Evolutionary conservation across 495 filamentous ascomycete species (phyloP).

Genomic region (Cenococcum geophilum): DNA sequence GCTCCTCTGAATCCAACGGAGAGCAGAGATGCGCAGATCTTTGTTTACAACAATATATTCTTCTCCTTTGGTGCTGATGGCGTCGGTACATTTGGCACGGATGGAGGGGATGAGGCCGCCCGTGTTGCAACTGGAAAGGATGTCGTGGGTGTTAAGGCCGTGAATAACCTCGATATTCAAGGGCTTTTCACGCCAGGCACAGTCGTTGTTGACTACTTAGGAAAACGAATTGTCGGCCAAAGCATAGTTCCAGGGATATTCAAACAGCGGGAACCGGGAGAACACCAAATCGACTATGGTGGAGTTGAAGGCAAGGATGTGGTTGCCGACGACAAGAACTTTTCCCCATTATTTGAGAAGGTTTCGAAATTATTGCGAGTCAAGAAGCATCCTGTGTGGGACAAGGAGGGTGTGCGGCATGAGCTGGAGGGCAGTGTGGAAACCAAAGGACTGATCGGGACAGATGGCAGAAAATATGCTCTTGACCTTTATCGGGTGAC

Average conservation of each 20-base stretch:
- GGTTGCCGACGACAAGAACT: constrained; percentile 80
- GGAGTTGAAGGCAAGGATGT: constrained; percentile 96
- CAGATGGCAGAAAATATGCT: constrained; percentile 93
- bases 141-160: constrained; percentile 82
- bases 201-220: constrained; percentile 93
- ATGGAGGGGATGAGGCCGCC: constrained; percentile 96
- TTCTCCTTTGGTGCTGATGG: constrained; percentile 98
- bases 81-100: constrained; percentile 90
- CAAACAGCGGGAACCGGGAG: constrained; percentile 93
- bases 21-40: constrained; percentile 88
- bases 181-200: constrained; percentile 93
- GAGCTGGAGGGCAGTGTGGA: constrained; percentile 94
- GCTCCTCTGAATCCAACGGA: constrained; percentile 97
- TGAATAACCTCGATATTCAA: constrained; percentile 94
- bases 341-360: constrained; percentile 79
- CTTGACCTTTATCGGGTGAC: constrained; percentile 94
- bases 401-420: constrained; percentile 85
- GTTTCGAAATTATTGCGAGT: constrained; percentile 78
- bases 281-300: constrained; percentile 98
- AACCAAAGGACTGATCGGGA: constrained; percentile 96
- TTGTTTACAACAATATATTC: constrained; percentile 99
- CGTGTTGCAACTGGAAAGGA: constrained; percentile 96
- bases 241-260: constrained; percentile 99
- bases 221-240: constrained; percentile 94
- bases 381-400: constrained; percentile 96